Conservation (phyloP, 2,329 filamentous ascomycete species). For the Colletotrichum lentis region DNA sequence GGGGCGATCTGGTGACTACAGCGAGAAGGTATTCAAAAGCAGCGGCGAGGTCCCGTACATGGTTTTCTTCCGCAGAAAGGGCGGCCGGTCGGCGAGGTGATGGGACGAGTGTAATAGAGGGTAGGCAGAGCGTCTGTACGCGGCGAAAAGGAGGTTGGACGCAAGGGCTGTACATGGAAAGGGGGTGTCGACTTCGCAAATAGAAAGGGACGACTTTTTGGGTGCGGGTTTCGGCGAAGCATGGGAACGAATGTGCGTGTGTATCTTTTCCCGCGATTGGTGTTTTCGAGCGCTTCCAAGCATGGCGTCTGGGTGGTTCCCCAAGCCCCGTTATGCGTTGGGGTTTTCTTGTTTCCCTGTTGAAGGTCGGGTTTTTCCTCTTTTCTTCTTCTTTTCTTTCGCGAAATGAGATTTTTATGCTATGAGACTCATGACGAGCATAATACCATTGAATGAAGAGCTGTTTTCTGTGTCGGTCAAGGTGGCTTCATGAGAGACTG, state of each 20-base stretch:
- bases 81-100: slow-evolving; percentile 29
- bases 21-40: slow-evolving; percentile 51
- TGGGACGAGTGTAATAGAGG: slow-evolving; percentile 9
- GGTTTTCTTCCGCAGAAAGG: slow-evolving; percentile 56
- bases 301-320: slow-evolving; percentile 30
- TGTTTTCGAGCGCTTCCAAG: slow-evolving; percentile 35
- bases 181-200: background rate
- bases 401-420: slow-evolving; percentile 4
- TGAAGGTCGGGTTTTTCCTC: background rate
- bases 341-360: background rate
- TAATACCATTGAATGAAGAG: slow-evolving; percentile 28
- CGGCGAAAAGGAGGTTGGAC: background rate
- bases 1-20: slow-evolving; percentile 46
- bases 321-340: slow-evolving; percentile 11
- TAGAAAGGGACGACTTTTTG: slow-evolving; percentile 7
- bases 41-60: slow-evolving; percentile 56
- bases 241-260: background rate
- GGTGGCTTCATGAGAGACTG: background rate
- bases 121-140: background rate
- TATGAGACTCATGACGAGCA: slow-evolving; percentile 30
- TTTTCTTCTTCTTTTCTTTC: background rate
- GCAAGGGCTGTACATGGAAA: background rate
- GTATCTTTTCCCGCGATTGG: background rate
- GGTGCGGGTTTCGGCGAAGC: slow-evolving; percentile 1
- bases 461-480: background rate